A percentile compares a stretch with the other conserved stretches of the same genome.
These are phyloP conservation scores for Hemisphaericaspora subhashii DNA, from an alignment of 1,139 yeast species.

Conservation along the genomic window DNA sequence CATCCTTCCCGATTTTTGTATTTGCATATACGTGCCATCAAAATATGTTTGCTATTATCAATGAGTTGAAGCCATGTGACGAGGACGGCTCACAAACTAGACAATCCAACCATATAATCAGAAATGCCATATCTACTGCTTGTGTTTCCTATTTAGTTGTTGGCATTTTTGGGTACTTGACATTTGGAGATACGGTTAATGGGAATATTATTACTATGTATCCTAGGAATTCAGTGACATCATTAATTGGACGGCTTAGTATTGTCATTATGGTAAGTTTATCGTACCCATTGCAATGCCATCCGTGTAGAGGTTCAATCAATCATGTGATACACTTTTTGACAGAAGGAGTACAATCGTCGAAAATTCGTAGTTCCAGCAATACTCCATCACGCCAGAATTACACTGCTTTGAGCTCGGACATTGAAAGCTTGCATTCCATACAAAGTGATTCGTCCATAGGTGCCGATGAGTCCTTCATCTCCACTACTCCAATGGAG, in stretches of 20 bases:
- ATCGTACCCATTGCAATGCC: slow-evolving; percentile 75
- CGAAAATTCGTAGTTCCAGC: slow-evolving; percentile 14
- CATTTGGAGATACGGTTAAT: slow-evolving; percentile 74
- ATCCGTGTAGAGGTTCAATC: slow-evolving; percentile 73
- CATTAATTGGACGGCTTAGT: slow-evolving; percentile 69
- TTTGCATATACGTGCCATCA: slow-evolving; percentile 97
- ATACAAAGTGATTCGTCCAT: slow-evolving; percentile 10
- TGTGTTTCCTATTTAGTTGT: slow-evolving; percentile 67
- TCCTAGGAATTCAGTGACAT: slow-evolving; percentile 54
- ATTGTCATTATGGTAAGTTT: slow-evolving; percentile 68
- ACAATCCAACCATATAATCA: slow-evolving; percentile 54
- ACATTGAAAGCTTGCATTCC: slow-evolving; percentile 21
- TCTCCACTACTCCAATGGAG: slow-evolving; percentile 50
- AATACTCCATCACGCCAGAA: slow-evolving; percentile 11
- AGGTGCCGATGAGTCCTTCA: slow-evolving; percentile 28
- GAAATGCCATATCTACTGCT: slow-evolving; percentile 57
- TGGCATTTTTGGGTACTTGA: slow-evolving; percentile 81
- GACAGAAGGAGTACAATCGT: slow-evolving; percentile 29
- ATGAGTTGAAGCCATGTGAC: slow-evolving; percentile 51
- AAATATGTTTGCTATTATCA: slow-evolving; percentile 86
- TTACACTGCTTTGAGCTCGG: slow-evolving; percentile 21
- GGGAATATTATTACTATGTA: slow-evolving; percentile 74
- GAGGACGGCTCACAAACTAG: slow-evolving; percentile 48
- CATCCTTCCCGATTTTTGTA: slow-evolving; percentile 81
- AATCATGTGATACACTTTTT: slow-evolving; percentile 64